Percentiles rank a stretch among this genome's conserved stretches.
Conservation (phyloP, 192 early-diverging fungal genomes). For the Rhizophagus sp. region DNA sequence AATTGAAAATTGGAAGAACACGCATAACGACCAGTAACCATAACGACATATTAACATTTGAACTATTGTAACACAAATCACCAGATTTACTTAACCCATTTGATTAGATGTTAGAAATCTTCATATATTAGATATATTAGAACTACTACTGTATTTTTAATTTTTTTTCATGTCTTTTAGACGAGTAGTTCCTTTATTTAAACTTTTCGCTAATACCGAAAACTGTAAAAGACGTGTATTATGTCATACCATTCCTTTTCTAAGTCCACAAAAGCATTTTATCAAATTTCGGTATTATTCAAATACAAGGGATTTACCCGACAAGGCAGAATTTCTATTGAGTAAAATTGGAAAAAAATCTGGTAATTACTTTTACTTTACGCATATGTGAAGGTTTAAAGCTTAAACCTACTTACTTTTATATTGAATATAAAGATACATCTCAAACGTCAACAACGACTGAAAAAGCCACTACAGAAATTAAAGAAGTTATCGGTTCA, state of each 20-base stretch:
- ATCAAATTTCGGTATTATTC: background rate
- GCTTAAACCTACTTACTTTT: background rate
- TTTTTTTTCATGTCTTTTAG: background rate
- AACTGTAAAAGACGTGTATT: background rate
- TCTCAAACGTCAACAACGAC: background rate
- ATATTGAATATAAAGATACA: too few species aligned
- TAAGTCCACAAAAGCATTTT: background rate
- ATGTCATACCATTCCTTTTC: background rate
- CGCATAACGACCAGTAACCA: too few species aligned
- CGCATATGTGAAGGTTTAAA: background rate
- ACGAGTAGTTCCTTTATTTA: background rate
- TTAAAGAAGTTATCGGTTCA: slow-evolving; percentile 7
- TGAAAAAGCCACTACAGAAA: background rate
- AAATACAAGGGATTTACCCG: background rate
- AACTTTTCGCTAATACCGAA: background rate
- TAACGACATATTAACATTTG: too few species aligned
- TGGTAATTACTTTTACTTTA: background rate
- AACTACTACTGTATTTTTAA: too few species aligned
- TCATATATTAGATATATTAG: too few species aligned
- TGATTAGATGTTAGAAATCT: too few species aligned
- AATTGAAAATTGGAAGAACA: too few species aligned
- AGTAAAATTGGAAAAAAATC: background rate
- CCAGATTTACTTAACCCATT: too few species aligned
- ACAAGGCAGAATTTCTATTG: background rate
- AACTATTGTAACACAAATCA: too few species aligned